Conservation (phyloP, 2,329 filamentous ascomycete species). For the Clarireedia hainanense region DNA sequence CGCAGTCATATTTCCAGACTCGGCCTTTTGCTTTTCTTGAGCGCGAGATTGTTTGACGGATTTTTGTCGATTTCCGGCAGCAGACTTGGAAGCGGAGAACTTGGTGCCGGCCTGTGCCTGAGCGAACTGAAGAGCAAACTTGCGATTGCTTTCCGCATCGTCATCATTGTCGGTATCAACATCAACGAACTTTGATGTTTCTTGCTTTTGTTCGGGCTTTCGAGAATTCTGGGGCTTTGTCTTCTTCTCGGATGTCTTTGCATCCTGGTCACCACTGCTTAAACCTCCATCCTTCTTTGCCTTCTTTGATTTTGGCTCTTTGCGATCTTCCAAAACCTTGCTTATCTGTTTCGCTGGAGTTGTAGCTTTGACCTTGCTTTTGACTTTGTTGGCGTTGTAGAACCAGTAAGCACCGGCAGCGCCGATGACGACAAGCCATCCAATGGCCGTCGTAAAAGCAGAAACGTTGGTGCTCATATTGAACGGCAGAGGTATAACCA, state of each 20-base stretch:
- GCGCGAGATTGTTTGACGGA: conserved; percentile 63
- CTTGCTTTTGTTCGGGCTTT: conserved; percentile 3
- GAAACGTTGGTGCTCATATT: conserved; percentile 15
- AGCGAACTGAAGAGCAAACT: conserved; percentile 68
- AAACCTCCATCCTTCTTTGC: conserved; percentile 18
- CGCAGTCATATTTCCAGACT: conserved; percentile 45
- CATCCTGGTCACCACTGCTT: conserved; percentile 19
- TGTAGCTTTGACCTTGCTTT: conserved; percentile 13
- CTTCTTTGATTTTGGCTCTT: conserved; percentile 24
- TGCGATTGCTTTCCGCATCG: conserved; percentile 51
- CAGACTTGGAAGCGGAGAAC: conserved; percentile 44
- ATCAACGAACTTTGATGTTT: neutral
- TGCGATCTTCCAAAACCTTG: conserved; percentile 20
- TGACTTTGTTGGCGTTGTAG: conserved; percentile 17
- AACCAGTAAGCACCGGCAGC: conserved; percentile 26
- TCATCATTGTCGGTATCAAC: conserved; percentile 40
- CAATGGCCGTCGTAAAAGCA: conserved; percentile 30
- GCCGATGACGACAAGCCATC: conserved; percentile 30
- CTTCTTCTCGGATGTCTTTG: conserved; percentile 20
- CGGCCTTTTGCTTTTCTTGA: conserved; percentile 38
- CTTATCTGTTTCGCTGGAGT: conserved; percentile 12
- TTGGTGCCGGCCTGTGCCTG: conserved; percentile 61
- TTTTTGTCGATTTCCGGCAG: conserved; percentile 36
- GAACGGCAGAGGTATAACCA: neutral
- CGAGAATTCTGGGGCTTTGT: conserved; percentile 10